Percentiles rank a stretch among this genome's conserved stretches.
Conservation (phyloP, 495 filamentous ascomycete species). For the Astrocystis sublimbata region DNA sequence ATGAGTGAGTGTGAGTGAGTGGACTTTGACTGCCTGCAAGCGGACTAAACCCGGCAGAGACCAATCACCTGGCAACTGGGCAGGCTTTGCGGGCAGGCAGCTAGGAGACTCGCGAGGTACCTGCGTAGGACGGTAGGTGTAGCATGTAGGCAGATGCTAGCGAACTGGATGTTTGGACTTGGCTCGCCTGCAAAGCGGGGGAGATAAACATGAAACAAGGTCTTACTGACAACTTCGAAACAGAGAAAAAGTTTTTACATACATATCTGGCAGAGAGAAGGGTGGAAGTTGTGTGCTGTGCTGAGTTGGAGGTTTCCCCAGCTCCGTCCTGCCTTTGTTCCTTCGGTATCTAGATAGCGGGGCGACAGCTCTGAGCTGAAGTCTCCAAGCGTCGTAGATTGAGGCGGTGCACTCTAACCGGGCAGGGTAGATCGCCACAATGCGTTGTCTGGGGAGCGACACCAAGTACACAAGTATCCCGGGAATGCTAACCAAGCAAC, state of each 20-base stretch:
- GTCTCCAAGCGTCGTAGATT: not conserved
- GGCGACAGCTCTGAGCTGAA: not conserved
- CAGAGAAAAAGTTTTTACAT: not conserved
- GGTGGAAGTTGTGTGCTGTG: too few relatives aligned
- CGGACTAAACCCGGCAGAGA: too few relatives aligned
- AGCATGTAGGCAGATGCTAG: too few relatives aligned
- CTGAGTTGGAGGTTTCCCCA: not conserved
- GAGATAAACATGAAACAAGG: not conserved
- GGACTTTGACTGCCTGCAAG: not conserved
- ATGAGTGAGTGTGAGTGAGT: not conserved
- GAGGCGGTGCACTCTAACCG: conserved; percentile 9
- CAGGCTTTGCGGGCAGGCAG: too few relatives aligned
- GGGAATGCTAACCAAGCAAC: not conserved
- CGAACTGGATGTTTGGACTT: too few relatives aligned
- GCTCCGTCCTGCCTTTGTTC: too few relatives aligned
- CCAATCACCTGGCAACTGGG: too few relatives aligned
- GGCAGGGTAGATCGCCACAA: conserved; percentile 7
- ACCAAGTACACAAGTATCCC: too few relatives aligned
- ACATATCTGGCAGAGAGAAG: conserved; percentile 6
- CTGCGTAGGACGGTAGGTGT: too few relatives aligned
- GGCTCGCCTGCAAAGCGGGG: not conserved
- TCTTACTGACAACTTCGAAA: not conserved
- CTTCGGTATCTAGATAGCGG: conserved; percentile 7
- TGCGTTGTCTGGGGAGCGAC: too few relatives aligned
- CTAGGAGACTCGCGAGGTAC: not conserved